These are phyloP conservation scores for Trichoderma sp. DNA, from an alignment of 2,329 filamentous ascomycete genomes.

Conservation along the genomic window DNA sequence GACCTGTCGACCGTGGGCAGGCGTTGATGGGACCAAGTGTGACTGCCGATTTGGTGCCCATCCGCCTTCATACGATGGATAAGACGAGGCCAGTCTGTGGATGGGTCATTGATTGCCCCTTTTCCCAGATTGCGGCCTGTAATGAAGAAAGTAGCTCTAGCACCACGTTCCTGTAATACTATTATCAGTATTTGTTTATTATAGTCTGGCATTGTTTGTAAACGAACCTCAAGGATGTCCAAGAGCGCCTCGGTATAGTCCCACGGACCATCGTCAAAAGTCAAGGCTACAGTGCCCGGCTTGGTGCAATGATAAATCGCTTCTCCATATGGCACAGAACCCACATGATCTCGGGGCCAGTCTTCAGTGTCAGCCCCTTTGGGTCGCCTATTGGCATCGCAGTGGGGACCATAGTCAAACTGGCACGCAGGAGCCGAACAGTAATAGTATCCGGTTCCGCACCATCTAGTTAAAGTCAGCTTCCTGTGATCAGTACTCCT, in stretches of 20 bases:
- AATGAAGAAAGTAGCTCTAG: constrained; percentile 41
- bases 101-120: constrained; percentile 41
- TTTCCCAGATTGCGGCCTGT: constrained; percentile 39
- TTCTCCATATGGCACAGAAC: constrained; percentile 54
- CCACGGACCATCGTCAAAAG: constrained; percentile 47
- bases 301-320: constrained; percentile 42
- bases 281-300: constrained; percentile 41
- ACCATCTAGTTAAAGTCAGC: constrained; percentile 42
- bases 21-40: constrained; percentile 47
- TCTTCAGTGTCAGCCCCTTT: constrained; percentile 52
- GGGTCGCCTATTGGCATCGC: constrained; percentile 56
- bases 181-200: too few species aligned
- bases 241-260: constrained; percentile 42
- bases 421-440: constrained; percentile 62
- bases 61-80: constrained; percentile 47
- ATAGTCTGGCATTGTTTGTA: background rate
- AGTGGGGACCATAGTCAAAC: constrained; percentile 58
- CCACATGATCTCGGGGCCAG: constrained; percentile 51
- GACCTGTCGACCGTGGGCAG: constrained; percentile 36
- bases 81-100: constrained; percentile 34
- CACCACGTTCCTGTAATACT: constrained; percentile 30
- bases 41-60: constrained; percentile 60
- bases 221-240: constrained; percentile 32
- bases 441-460: constrained; percentile 52
- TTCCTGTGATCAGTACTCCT: too few species aligned